A percentile compares a stretch with the other conserved stretches of the same genome.
Conservation (phyloP, 2,329 filamentous ascomycete genomes). For the Curvularia hawaiiensis region DNA sequence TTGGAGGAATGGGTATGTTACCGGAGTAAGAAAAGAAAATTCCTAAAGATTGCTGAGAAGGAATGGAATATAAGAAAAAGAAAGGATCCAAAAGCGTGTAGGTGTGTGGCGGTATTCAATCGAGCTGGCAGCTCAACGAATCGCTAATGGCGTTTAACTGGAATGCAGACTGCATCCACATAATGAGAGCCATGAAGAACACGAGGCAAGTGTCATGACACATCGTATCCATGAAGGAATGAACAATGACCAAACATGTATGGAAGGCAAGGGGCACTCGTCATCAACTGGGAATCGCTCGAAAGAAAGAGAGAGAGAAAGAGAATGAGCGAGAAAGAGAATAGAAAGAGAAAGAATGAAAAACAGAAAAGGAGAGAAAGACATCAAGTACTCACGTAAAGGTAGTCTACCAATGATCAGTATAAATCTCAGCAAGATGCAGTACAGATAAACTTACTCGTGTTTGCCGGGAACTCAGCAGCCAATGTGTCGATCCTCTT, state of each 20-base stretch:
- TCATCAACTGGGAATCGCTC: not conserved
- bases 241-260: too few species aligned
- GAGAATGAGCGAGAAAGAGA: too few species aligned
- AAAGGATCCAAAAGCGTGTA: too few species aligned
- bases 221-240: not conserved
- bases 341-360: not conserved
- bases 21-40: too few species aligned
- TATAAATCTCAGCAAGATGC: not conserved
- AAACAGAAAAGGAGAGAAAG: not conserved
- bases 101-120: too few species aligned
- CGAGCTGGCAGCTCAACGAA: too few species aligned
- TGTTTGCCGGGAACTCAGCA: conserved; percentile 68
- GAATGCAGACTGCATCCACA: not conserved
- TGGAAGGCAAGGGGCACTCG: not conserved
- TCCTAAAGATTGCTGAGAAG: too few species aligned
- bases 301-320: too few species aligned
- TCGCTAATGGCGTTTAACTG: too few species aligned
- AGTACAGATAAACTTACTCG: not conserved
- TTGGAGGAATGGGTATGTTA: not conserved
- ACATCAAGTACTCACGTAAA: conserved; percentile 61
- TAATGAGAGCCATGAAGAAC: not conserved
- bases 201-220: not conserved
- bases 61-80: too few species aligned
- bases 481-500: conserved; percentile 99
- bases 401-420: not conserved